Percentiles rank a stretch among this genome's conserved stretches.
Evolutionary conservation across 2,329 filamentous ascomycete genomes (phyloP).

Genomic region (Zymoseptoria crescenta): DNA sequence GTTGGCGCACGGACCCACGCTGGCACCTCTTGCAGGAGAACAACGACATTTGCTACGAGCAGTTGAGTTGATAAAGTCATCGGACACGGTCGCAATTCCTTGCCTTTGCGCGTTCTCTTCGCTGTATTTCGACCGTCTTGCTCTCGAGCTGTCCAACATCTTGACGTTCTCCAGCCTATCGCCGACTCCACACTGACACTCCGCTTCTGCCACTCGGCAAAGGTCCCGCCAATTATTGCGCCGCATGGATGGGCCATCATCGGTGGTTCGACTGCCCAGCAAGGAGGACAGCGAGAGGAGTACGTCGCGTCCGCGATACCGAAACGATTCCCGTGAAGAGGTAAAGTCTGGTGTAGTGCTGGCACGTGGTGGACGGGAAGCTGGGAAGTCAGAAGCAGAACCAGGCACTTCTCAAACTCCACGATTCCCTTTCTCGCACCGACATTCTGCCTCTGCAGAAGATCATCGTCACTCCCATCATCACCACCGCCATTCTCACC

Average conservation of each 20-base stretch:
- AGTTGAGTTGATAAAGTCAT: background rate
- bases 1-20: background rate
- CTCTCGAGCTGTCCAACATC: background rate
- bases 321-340: background rate
- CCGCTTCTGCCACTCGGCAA: background rate
- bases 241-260: slow-evolving; percentile 17
- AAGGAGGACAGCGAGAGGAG: slow-evolving; percentile 1
- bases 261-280: slow-evolving; percentile 6
- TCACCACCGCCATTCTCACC: slow-evolving; percentile 3
- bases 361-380: slow-evolving; percentile 2
- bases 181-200: background rate
- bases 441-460: slow-evolving; percentile 6
- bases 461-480: slow-evolving; percentile 10
- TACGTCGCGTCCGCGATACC: slow-evolving; percentile 2
- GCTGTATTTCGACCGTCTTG: background rate
- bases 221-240: slow-evolving; percentile 7
- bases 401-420: slow-evolving; percentile 2
- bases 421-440: slow-evolving; percentile 1
- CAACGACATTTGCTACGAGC: background rate
- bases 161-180: background rate
- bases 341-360: background rate
- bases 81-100: background rate
- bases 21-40: background rate
- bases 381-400: background rate
- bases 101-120: background rate